These are phyloP conservation scores for Coelastrella sp. DNA, from an alignment of 139 green algal species.

Conservation along the genomic window DNA sequence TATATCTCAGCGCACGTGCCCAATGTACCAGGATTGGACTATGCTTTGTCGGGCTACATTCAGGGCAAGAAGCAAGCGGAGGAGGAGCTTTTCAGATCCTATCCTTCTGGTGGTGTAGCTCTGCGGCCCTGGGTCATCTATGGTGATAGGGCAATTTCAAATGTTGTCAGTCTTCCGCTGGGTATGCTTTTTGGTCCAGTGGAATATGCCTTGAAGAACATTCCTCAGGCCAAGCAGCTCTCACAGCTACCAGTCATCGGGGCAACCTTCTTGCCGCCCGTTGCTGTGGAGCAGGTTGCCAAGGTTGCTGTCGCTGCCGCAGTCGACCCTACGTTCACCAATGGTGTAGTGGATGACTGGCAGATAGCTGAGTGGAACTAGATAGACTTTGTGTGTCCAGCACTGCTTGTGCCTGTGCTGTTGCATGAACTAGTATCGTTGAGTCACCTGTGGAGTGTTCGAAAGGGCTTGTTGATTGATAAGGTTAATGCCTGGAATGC, in stretches of 20 bases:
- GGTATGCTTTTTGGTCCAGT: constrained; percentile 63
- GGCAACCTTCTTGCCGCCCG: constrained; percentile 76
- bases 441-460: no score
- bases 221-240: constrained; percentile 69
- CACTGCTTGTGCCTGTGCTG: no score
- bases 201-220: constrained; percentile 64
- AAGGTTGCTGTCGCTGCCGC: constrained; percentile 83
- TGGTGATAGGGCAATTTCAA: constrained; percentile 63
- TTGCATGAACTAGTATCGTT: no score
- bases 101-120: constrained; percentile 73
- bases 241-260: constrained; percentile 77
- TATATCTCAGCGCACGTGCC: constrained; percentile 91
- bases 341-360: constrained; percentile 83
- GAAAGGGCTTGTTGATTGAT: no score
- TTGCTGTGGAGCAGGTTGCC: constrained; percentile 77
- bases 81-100: constrained; percentile 68
- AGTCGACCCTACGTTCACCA: constrained; percentile 74
- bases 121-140: constrained; percentile 88
- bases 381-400: no score
- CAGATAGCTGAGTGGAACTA: constrained; percentile 60
- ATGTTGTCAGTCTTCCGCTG: constrained; percentile 68
- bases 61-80: constrained; percentile 86
- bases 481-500: no score
- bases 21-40: constrained; percentile 70
- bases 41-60: constrained; percentile 23